A percentile compares a stretch with the other conserved stretches of the same genome.
These are phyloP conservation scores for Yamadazyma epiphylla DNA, from an alignment of 1,139 yeast genomes.

Conservation along the genomic window DNA sequence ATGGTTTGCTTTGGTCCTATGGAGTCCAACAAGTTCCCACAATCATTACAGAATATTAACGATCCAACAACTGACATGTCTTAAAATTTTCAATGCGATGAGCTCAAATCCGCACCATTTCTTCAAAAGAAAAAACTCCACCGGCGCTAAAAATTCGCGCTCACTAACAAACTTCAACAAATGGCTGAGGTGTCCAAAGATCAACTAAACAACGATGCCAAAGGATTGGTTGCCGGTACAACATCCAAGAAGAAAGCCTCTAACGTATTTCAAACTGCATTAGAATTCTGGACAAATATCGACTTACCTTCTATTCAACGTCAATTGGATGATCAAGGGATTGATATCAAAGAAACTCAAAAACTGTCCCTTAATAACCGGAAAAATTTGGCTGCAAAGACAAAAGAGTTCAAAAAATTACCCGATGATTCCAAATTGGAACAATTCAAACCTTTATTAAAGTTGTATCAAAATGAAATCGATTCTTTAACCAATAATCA, in stretches of 20 bases:
- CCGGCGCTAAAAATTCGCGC: too few relatives aligned
- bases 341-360: slow-evolving; percentile 69
- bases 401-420: slow-evolving; percentile 77
- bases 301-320: slow-evolving; percentile 67
- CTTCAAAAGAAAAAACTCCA: too few relatives aligned
- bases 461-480: slow-evolving; percentile 83
- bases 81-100: slow-evolving; percentile 2
- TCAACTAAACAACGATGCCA: background rate
- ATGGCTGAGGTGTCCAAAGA: background rate
- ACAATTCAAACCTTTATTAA: slow-evolving; percentile 65
- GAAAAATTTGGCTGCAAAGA: slow-evolving; percentile 72
- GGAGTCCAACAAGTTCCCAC: slow-evolving; percentile 85
- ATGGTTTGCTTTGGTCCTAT: slow-evolving; percentile 47
- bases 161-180: too few relatives aligned
- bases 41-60: slow-evolving; percentile 86
- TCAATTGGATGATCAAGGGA: slow-evolving; percentile 70
- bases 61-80: slow-evolving; percentile 92
- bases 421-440: slow-evolving; percentile 61
- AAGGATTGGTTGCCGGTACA: background rate
- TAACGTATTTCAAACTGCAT: slow-evolving; percentile 43
- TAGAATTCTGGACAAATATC: slow-evolving; percentile 74
- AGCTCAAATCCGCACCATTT: background rate
- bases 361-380: slow-evolving; percentile 63
- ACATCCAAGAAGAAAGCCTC: slow-evolving; percentile 7
- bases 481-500: slow-evolving; percentile 77